These are phyloP conservation scores for Mucuna pruriens DNA, from an alignment of 306 rosid genomes.

Conservation along the genomic window DNA sequence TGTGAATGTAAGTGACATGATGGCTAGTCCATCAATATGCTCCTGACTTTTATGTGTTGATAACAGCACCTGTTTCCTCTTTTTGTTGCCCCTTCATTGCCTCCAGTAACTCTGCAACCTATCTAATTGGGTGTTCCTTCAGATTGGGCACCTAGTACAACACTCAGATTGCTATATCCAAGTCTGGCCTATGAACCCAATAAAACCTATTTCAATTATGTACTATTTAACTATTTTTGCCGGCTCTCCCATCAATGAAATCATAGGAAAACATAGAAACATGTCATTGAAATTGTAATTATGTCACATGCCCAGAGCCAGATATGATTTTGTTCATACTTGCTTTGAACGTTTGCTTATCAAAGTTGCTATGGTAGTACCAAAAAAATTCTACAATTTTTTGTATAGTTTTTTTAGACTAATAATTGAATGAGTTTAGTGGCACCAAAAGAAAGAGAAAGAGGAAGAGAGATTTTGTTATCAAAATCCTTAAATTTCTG, in stretches of 20 bases:
- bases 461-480: too few species aligned
- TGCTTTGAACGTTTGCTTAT: not conserved
- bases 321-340: conserved; percentile 10
- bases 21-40: conserved; percentile 32
- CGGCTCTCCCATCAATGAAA: not conserved
- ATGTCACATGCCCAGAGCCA: not conserved
- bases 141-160: not conserved
- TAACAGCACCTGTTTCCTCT: conserved; percentile 12
- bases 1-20: conserved; percentile 24
- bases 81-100: conserved; percentile 33
- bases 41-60: not conserved
- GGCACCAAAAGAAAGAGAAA: too few species aligned
- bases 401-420: too few species aligned
- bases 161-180: not conserved
- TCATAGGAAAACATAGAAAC: conserved; percentile 4
- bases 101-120: not conserved
- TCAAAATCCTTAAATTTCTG: too few species aligned
- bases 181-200: not conserved
- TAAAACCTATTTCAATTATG: not conserved
- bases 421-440: too few species aligned
- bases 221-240: not conserved
- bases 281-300: not conserved
- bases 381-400: too few species aligned
- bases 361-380: too few species aligned
- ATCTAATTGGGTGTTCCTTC: conserved; percentile 6